Evolutionary conservation across 371 early-diverging fungal species (phyloP).

Genomic region (Mucor circinelloides): DNA sequence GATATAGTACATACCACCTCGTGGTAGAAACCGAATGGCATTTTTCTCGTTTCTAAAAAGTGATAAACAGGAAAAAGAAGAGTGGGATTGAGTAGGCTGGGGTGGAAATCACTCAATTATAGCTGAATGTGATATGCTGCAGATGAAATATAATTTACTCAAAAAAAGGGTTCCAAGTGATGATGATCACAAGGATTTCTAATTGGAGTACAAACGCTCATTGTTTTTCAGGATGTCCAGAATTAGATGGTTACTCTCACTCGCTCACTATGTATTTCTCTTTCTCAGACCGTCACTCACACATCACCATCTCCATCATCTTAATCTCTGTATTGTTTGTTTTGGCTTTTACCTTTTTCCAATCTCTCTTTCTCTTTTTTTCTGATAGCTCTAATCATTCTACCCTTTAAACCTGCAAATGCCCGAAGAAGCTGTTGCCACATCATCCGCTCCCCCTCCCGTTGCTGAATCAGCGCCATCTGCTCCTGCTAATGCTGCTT

Average conservation of each 20-base stretch:
- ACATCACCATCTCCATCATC: not conserved
- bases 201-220: not conserved
- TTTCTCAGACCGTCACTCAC: not conserved
- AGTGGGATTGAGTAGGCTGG: not conserved
- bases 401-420: not conserved
- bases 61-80: not conserved
- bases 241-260: not conserved
- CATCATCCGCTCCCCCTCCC: not conserved
- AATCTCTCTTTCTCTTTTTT: not conserved
- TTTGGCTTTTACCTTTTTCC: not conserved
- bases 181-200: not conserved
- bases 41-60: conserved; percentile 4
- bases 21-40: conserved; percentile 54
- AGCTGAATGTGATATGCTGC: not conserved
- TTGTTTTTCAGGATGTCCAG: not conserved
- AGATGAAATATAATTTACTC: not conserved
- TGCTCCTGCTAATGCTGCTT: not conserved
- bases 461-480: not conserved
- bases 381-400: too few relatives aligned
- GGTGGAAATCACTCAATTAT: not conserved
- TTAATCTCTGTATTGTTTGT: not conserved
- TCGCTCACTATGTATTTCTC: too few relatives aligned
- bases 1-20: conserved; percentile 46
- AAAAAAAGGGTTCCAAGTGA: not conserved
- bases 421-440: not conserved